Evolutionary conservation across 2,329 filamentous ascomycete genomes (phyloP).

Genomic region (Bipolaris cookei): DNA sequence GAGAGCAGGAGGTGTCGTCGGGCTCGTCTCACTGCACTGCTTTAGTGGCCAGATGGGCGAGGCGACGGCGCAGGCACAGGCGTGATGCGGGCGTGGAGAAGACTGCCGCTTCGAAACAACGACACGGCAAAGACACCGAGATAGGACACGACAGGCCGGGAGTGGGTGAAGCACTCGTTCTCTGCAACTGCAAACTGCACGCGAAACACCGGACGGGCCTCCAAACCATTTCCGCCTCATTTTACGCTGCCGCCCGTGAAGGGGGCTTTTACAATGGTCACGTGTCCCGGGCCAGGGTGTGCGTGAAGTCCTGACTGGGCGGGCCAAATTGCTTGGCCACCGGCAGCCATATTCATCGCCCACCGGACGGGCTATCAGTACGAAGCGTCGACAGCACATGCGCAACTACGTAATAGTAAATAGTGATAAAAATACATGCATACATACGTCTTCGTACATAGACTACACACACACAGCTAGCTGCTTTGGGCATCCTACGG

Average conservation of each 20-base stretch:
- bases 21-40: conserved; percentile 38
- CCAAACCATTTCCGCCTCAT: conserved; percentile 23
- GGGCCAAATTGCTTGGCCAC: too few relatives aligned
- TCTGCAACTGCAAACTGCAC: conserved; percentile 1
- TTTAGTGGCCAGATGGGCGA: conserved; percentile 34
- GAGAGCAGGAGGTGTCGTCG: conserved; percentile 33
- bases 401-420: not conserved
- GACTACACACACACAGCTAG: not conserved
- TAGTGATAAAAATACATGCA: not conserved
- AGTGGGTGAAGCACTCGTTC: not conserved
- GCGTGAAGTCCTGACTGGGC: too few relatives aligned
- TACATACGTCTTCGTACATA: not conserved
- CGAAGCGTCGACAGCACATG: not conserved
- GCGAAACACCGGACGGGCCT: conserved; percentile 3
- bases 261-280: conserved; percentile 17
- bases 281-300: conserved; percentile 16
- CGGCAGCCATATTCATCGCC: too few relatives aligned
- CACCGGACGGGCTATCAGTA: too few relatives aligned
- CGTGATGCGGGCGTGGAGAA: conserved; percentile 28
- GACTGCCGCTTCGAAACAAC: conserved; percentile 1
- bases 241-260: conserved; percentile 16
- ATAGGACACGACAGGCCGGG: conserved; percentile 6
- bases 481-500: conserved; percentile 16
- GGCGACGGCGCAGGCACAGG: conserved; percentile 18
- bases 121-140: not conserved